Evolutionary conservation across 2,329 filamentous ascomycete genomes (phyloP).

Genomic region (Colletotrichum magnum): DNA sequence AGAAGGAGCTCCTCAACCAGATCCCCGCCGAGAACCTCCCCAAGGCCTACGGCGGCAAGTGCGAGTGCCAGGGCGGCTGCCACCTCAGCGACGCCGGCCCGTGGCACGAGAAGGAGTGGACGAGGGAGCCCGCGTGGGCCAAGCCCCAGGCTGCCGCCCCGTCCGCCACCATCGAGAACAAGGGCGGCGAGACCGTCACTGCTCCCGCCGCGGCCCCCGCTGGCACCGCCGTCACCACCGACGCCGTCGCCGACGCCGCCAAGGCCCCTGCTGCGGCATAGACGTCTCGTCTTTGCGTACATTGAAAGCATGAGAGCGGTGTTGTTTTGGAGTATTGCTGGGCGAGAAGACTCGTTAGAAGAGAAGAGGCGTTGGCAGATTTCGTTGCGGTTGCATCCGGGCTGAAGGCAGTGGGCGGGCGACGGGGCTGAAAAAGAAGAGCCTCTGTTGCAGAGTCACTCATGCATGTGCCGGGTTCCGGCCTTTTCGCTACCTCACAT

Average conservation of each 20-base stretch:
- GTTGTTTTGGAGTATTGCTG: conserved; percentile 34
- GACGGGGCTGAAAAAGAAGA: conserved; percentile 36
- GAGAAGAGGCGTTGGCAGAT: conserved; percentile 38
- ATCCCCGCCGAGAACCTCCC: conserved; percentile 93
- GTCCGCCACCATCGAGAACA: conserved; percentile 55
- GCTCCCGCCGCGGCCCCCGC: conserved; percentile 49
- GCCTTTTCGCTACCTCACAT: conserved; percentile 17
- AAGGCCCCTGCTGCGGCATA: conserved; percentile 53
- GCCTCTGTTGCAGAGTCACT: conserved; percentile 34
- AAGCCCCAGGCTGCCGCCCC: conserved; percentile 58
- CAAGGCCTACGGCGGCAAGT: conserved; percentile 85
- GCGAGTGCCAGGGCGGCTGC: conserved; percentile 87
- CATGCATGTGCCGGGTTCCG: conserved; percentile 20
- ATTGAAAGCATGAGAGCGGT: conserved; percentile 8
- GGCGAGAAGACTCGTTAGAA: conserved; percentile 30
- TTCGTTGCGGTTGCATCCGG: conserved; percentile 29
- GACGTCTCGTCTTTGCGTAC: conserved; percentile 24
- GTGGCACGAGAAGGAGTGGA: conserved; percentile 82
- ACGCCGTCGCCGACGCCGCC: conserved; percentile 48
- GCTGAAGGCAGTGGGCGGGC: conserved; percentile 9
- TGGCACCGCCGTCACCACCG: conserved; percentile 48
- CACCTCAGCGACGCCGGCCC: conserved; percentile 90
- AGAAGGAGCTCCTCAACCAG: conserved; percentile 87
- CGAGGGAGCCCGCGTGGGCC: conserved; percentile 76
- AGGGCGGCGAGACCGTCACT: conserved; percentile 54